phyloP scores from a whole-genome alignment of 495 filamentous ascomycete species.

The Annulohypoxylon nitens region DNA sequence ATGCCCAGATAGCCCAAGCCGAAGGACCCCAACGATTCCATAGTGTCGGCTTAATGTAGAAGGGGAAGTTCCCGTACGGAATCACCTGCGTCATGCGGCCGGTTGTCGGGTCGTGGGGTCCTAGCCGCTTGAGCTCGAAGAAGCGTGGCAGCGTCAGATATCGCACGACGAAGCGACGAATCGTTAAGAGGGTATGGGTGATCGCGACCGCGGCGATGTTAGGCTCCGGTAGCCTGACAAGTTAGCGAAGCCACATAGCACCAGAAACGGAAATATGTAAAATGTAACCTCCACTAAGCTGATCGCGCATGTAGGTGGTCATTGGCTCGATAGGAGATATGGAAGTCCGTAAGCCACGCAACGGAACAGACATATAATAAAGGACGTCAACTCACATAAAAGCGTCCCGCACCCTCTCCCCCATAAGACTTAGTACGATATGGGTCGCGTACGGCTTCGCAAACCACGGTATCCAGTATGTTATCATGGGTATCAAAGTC shows the following conservation, averaged over 20 bases:
- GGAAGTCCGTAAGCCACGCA: neutral
- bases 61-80: conserved; percentile 67
- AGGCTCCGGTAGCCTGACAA: conserved; percentile 50
- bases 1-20: conserved; percentile 66
- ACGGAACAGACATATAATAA: neutral
- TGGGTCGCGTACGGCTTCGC: conserved; percentile 64
- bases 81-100: conserved; percentile 56
- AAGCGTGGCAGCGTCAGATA: conserved; percentile 70
- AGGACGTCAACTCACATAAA: conserved; percentile 68
- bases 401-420: conserved; percentile 70
- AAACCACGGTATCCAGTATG: conserved; percentile 67
- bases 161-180: conserved; percentile 67
- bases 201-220: conserved; percentile 33
- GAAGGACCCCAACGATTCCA: conserved; percentile 70
- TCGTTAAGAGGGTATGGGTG: conserved; percentile 53
- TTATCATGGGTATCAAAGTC: conserved; percentile 67
- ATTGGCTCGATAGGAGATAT: too few species aligned
- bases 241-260: neutral
- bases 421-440: conserved; percentile 71
- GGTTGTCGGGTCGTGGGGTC: conserved; percentile 61
- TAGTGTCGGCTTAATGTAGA: conserved; percentile 72
- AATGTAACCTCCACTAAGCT: neutral
- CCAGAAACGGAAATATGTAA: neutral
- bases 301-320: too few species aligned
- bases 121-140: conserved; percentile 56